Evolutionary conservation across 768 basidiomycete species (phyloP).

Genomic region (Boletus tomentosulus): DNA sequence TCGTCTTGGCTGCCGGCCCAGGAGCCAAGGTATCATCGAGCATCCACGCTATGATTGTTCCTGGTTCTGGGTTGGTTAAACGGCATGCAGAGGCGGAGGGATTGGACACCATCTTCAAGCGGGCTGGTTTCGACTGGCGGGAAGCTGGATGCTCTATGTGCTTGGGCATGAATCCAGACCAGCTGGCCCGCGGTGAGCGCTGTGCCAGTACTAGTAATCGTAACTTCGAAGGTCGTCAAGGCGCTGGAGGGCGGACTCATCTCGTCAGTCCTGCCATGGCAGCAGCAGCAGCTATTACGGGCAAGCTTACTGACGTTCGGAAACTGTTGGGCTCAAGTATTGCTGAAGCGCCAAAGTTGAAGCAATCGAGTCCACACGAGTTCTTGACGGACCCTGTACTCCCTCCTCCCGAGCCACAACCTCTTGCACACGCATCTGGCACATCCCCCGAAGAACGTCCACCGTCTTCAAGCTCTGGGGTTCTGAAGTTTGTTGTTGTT

Average conservation of each 20-base stretch:
- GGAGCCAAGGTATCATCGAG: conserved; percentile 69
- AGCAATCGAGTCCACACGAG: conserved; percentile 65
- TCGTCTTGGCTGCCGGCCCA: conserved; percentile 70
- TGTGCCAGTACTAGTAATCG: conserved; percentile 92
- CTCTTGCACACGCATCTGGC: conserved; percentile 32
- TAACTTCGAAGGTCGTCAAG: conserved; percentile 89
- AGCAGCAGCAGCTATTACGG: conserved; percentile 83
- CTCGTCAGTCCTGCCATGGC: conserved; percentile 91
- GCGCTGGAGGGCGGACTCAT: conserved; percentile 86
- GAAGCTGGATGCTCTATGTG: conserved; percentile 98
- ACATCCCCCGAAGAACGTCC: conserved; percentile 33
- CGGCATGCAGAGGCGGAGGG: conserved; percentile 90
- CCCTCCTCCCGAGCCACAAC: conserved; percentile 49
- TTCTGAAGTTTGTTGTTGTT: conserved; percentile 62
- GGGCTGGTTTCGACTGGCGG: conserved; percentile 92
- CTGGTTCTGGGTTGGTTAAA: conserved; percentile 87
- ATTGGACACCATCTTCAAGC: conserved; percentile 79
- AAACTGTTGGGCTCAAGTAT: conserved; percentile 55
- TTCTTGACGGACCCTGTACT: conserved; percentile 71
- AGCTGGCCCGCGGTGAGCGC: conserved; percentile 74
- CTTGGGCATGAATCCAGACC: conserved; percentile 93
- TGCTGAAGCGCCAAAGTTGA: conserved; percentile 52
- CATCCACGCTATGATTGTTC: conserved; percentile 87
- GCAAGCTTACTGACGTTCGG: conserved; percentile 80
- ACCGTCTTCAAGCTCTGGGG: conserved; percentile 43